Evolutionary conservation across 768 basidiomycete genomes (phyloP).

Genomic region (Nidularia sp.): DNA sequence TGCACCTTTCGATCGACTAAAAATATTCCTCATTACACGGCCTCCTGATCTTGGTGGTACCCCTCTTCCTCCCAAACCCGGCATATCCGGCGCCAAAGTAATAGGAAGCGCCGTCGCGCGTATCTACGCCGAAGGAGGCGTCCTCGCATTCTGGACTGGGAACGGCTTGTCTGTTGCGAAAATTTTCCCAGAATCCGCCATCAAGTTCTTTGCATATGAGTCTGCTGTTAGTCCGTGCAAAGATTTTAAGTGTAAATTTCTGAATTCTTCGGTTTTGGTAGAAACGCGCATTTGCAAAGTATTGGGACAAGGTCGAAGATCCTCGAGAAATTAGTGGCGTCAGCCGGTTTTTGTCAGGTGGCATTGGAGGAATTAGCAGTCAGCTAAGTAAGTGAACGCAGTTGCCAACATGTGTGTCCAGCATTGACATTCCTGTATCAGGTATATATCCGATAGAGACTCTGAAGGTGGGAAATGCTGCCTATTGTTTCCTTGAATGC

Average conservation of each 20-base stretch:
- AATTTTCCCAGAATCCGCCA: slow-evolving; percentile 97
- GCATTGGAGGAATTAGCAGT: slow-evolving; percentile 91
- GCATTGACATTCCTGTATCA: slow-evolving; percentile 24
- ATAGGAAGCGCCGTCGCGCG: slow-evolving; percentile 70
- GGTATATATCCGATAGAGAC: slow-evolving; percentile 98
- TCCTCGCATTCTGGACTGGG: slow-evolving; percentile 96
- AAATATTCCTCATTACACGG: slow-evolving; percentile 93
- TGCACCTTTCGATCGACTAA: slow-evolving; percentile 95
- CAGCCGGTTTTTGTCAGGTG: slow-evolving; percentile 93
- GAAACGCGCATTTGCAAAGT: slow-evolving; percentile 93
- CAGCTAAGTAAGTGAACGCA: slow-evolving; percentile 67
- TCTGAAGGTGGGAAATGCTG: slow-evolving; percentile 57
- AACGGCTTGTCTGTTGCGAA: slow-evolving; percentile 91
- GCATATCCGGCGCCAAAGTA: slow-evolving; percentile 53
- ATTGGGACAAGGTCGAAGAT: slow-evolving; percentile 90
- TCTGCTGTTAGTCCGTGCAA: slow-evolving; percentile 62
- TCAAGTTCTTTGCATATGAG: slow-evolving; percentile 97
- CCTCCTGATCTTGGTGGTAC: slow-evolving; percentile 67
- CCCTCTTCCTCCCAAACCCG: slow-evolving; percentile 34
- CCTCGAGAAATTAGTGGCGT: slow-evolving; percentile 83
- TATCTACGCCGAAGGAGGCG: slow-evolving; percentile 87
- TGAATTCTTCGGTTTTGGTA: slow-evolving; percentile 23
- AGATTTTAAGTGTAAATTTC: slow-evolving; percentile 4
- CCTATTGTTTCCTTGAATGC: slow-evolving; percentile 2
- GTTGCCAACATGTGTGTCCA: neutral